A percentile compares a stretch with the other conserved stretches of the same genome.
Conservation (phyloP, 2,329 filamentous ascomycete genomes). For the Dryadomyces quercivorus region DNA sequence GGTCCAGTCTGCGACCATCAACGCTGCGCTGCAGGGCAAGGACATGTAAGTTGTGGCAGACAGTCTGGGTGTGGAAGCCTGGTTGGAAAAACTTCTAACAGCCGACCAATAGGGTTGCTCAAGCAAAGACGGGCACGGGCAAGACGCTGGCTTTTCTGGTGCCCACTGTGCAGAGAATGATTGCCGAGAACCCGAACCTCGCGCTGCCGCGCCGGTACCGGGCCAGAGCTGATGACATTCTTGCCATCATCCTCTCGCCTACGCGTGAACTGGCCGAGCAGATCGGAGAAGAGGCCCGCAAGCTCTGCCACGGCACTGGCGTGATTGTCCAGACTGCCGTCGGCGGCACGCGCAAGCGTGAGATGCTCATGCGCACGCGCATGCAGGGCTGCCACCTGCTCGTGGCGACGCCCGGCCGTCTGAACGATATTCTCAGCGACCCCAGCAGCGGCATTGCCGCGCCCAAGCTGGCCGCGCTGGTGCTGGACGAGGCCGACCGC, state of each 20-base stretch:
- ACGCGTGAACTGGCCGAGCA: conserved; percentile 74
- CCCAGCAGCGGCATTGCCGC: conserved; percentile 48
- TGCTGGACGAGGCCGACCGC: conserved; percentile 93
- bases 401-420: conserved; percentile 78
- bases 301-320: conserved; percentile 51
- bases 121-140: conserved; percentile 93
- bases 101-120: conserved; percentile 53
- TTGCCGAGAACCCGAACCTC: conserved; percentile 50
- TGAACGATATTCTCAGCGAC: conserved; percentile 71
- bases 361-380: conserved; percentile 56
- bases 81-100: not conserved
- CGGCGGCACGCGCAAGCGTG: conserved; percentile 70
- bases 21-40: conserved; percentile 62
- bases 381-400: conserved; percentile 74
- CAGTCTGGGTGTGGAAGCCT: not conserved
- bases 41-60: conserved; percentile 55
- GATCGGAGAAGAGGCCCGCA: conserved; percentile 67
- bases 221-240: conserved; percentile 44
- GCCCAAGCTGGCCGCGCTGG: conserved; percentile 72
- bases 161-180: conserved; percentile 70
- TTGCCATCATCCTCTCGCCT: conserved; percentile 62
- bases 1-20: conserved; percentile 77
- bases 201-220: conserved; percentile 26
- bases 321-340: conserved; percentile 67
- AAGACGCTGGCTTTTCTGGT: conserved; percentile 92